Evolutionary conservation across 257 asterid genomes (phyloP), one percentile per base, ranked within the genome.

Genomic region (Penstemon eatonii): DNA sequence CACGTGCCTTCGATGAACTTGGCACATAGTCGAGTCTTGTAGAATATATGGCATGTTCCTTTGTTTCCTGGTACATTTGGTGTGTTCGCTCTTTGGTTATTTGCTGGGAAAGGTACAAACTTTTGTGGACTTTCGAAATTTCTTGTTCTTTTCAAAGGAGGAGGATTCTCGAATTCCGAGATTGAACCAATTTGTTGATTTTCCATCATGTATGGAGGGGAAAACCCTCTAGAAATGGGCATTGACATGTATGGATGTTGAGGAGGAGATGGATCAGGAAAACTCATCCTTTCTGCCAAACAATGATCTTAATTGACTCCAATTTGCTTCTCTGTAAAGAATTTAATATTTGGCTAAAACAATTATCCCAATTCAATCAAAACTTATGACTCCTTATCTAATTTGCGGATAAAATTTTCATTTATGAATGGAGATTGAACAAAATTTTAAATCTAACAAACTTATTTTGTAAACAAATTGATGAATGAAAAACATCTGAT

Each of bases 21-120:
- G 4, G 80, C 81, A 18, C 97, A 92, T 33, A 88, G 79, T 36
- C 97, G 82, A 5, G 98, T 92, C 62, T 92, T 92, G 76, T 73
- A 92, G 64, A 92, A 92, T 11, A 90, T 81, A 65, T 85, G 86
- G 73, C 89, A 79, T 5, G 91, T 85, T 33, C 98, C 96, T 59
- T 78, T 89, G 43, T 66, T 63, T 37, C 77, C 81, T 0, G 75
- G 81, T 50, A 51, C 41, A 49, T 54, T 72, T 19, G 79, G 66
- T 7, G 79, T 83, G 63, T 82, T 85, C 67, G 76, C 53, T 64
- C 79, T 77, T 1, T 76, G 75, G 75, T 73, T 80, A 59, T 36
- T 56, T 7, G 66, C 72, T 9, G 79, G 74, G 43, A 59, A 56
- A 8, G 78, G 76, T 39, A 75, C 8, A 55, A 76, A 62, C 63